Percentiles rank a stretch among this genome's conserved stretches.
Conservation (phyloP, 768 basidiomycete genomes). For the Phlegmacium glaucopus region DNA sequence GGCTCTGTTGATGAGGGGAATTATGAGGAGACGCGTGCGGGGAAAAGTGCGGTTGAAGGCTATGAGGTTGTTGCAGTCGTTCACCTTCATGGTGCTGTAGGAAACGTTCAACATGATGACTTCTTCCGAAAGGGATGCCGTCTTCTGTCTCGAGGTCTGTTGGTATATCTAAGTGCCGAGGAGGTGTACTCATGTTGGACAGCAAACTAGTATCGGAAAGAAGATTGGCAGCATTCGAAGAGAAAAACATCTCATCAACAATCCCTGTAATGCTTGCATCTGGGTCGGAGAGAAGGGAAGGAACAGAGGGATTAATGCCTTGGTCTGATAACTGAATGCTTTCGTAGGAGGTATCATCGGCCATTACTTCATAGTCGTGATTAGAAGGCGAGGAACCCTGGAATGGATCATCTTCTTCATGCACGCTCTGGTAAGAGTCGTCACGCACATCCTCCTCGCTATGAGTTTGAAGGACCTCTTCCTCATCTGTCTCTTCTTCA, state of each 20-base stretch:
- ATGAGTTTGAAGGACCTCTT: conserved; percentile 15
- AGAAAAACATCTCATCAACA: conserved; percentile 65
- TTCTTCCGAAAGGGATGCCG: conserved; percentile 60
- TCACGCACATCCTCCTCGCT: conserved; percentile 25
- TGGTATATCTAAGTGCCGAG: conserved; percentile 41
- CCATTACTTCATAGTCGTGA: conserved; percentile 16
- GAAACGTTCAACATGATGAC: conserved; percentile 56
- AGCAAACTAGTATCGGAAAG: conserved; percentile 18
- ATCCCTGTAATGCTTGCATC: conserved; percentile 68
- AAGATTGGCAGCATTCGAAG: conserved; percentile 27
- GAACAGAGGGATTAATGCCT: conserved; percentile 29
- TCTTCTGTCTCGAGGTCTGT: conserved; percentile 60
- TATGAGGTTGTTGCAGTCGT: conserved; percentile 25
- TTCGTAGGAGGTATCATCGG: conserved; percentile 41
- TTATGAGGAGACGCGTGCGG: conserved; percentile 21
- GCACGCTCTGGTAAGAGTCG: conserved; percentile 6
- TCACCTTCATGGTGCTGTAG: conserved; percentile 41
- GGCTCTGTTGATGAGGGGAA: conserved; percentile 17
- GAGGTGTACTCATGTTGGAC: conserved; percentile 37
- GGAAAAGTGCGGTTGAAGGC: conserved; percentile 28
- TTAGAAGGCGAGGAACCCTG: conserved; percentile 20
- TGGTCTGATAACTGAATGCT: conserved; percentile 40
- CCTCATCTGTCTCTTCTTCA: conserved; percentile 36
- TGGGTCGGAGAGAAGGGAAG: conserved; percentile 36
- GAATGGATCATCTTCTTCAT: conserved; percentile 41